Conservation (phyloP, 2,329 filamentous ascomycete species). For the Aspergillus fructus region DNA sequence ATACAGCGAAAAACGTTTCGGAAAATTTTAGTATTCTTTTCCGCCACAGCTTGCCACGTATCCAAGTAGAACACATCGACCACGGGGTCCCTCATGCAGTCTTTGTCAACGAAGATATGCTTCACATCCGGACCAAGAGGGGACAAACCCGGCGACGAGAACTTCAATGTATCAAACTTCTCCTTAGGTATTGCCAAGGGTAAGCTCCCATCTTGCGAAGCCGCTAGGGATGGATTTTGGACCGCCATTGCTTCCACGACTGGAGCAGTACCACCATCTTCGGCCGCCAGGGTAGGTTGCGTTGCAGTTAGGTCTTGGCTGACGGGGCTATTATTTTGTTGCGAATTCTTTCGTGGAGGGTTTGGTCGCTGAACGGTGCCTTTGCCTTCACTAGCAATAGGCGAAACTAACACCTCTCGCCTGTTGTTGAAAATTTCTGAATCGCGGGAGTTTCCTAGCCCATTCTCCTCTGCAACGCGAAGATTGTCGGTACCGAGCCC, state of each 20-base stretch:
- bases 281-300: constrained; percentile 16
- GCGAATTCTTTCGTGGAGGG: constrained; percentile 38
- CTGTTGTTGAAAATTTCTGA: constrained; percentile 64
- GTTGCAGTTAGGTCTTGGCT: constrained; percentile 20
- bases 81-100: constrained; percentile 93
- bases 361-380: constrained; percentile 57
- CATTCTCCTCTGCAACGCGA: constrained; percentile 62
- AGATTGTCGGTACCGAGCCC: constrained; percentile 77
- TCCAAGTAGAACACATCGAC: constrained; percentile 80
- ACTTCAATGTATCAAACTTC: constrained; percentile 51
- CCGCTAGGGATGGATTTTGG: constrained; percentile 68
- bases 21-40: constrained; percentile 94
- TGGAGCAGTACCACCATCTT: constrained; percentile 21
- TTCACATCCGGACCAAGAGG: constrained; percentile 65
- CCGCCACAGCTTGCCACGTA: constrained; percentile 81
- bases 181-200: constrained; percentile 49
- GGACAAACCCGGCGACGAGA: constrained; percentile 45
- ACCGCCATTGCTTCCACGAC: constrained; percentile 25
- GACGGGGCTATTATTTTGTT: constrained; percentile 16
- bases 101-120: constrained; percentile 72
- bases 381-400: constrained; percentile 63
- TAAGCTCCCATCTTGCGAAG: constrained; percentile 73
- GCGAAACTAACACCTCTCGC: constrained; percentile 69
- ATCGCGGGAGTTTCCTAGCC: constrained; percentile 66
- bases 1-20: constrained; percentile 93